Evolutionary conservation across 805 yeast species (phyloP).

Genomic region (Saccharomyces eubayanus): DNA sequence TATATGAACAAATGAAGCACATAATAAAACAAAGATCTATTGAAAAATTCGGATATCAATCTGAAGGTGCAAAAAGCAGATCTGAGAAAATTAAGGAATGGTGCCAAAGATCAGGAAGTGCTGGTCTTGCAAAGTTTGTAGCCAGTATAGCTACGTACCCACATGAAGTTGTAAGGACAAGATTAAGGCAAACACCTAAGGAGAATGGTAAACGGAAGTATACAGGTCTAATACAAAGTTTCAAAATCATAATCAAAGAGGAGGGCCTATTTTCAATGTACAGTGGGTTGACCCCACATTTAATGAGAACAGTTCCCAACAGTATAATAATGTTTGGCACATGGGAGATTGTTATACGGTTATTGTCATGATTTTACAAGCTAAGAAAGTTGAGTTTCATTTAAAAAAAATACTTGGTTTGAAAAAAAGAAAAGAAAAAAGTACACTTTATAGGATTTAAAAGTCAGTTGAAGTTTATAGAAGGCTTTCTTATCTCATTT

Average conservation of each 20-base stretch:
- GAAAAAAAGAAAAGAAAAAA: not conserved
- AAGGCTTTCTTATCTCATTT: not conserved
- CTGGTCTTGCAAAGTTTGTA: slow-evolving; percentile 89
- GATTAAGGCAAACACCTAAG: slow-evolving; percentile 89
- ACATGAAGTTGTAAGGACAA: slow-evolving; percentile 92
- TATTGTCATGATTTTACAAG: slow-evolving; percentile 34
- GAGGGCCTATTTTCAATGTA: slow-evolving; percentile 92
- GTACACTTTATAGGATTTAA: not conserved
- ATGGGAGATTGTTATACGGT: slow-evolving; percentile 76
- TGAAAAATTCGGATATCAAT: slow-evolving; percentile 30
- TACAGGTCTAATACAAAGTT: slow-evolving; percentile 82
- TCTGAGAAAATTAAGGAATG: slow-evolving; percentile 71
- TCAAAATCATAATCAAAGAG: slow-evolving; percentile 74
- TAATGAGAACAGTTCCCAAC: slow-evolving; percentile 94
- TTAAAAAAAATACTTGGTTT: not conserved
- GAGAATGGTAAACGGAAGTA: slow-evolving; percentile 77
- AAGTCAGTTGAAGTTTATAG: not conserved
- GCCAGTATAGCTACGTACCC: slow-evolving; percentile 94
- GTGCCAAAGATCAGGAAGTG: slow-evolving; percentile 95
- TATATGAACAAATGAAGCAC: slow-evolving; percentile 88
- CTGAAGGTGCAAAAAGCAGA: slow-evolving; percentile 32
- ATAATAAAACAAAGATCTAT: slow-evolving; percentile 49
- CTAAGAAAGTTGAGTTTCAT: not conserved
- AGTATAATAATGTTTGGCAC: slow-evolving; percentile 98
- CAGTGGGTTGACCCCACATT: slow-evolving; percentile 95